Evolutionary conservation across 192 early-diverging fungal species (phyloP).

Genomic region (Coemansia sp.): DNA sequence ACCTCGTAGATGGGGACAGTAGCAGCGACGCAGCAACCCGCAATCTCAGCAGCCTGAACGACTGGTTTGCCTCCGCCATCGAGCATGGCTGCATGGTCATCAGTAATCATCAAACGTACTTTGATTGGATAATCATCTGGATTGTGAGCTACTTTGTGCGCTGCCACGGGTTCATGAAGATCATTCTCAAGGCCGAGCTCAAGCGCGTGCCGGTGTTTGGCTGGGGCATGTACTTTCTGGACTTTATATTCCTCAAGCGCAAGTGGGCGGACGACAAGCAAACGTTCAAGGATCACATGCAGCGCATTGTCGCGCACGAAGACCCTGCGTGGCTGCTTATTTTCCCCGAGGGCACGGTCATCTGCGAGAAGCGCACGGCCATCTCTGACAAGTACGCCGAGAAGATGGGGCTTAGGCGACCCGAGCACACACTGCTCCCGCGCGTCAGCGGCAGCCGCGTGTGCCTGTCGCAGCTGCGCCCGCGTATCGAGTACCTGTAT

Average conservation of each 20-base stretch:
- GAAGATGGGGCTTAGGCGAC: slow-evolving; percentile 56
- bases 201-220: slow-evolving; percentile 85
- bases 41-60: slow-evolving; percentile 10
- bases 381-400: slow-evolving; percentile 69
- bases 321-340: slow-evolving; percentile 86
- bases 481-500: slow-evolving; percentile 68
- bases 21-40: slow-evolving; percentile 28
- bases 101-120: slow-evolving; percentile 49
- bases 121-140: slow-evolving; percentile 56
- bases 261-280: slow-evolving; percentile 74
- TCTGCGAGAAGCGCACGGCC: slow-evolving; percentile 68
- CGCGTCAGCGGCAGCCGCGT: slow-evolving; percentile 77
- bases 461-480: slow-evolving; percentile 62
- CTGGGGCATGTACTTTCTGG: slow-evolving; percentile 82
- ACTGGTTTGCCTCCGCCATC: slow-evolving; percentile 40
- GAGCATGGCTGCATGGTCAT: slow-evolving; percentile 46
- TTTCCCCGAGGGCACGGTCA: slow-evolving; percentile 95
- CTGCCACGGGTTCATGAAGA: slow-evolving; percentile 81
- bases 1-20: slow-evolving; percentile 8
- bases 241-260: slow-evolving; percentile 92
- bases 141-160: slow-evolving; percentile 59
- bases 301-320: slow-evolving; percentile 52
- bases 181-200: slow-evolving; percentile 83
- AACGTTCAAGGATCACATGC: slow-evolving; percentile 58
- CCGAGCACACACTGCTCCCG: slow-evolving; percentile 75